These are phyloP conservation scores for Linnemannia schmuckeri DNA, from an alignment of 192 early-diverging fungal species.

Conservation along the genomic window DNA sequence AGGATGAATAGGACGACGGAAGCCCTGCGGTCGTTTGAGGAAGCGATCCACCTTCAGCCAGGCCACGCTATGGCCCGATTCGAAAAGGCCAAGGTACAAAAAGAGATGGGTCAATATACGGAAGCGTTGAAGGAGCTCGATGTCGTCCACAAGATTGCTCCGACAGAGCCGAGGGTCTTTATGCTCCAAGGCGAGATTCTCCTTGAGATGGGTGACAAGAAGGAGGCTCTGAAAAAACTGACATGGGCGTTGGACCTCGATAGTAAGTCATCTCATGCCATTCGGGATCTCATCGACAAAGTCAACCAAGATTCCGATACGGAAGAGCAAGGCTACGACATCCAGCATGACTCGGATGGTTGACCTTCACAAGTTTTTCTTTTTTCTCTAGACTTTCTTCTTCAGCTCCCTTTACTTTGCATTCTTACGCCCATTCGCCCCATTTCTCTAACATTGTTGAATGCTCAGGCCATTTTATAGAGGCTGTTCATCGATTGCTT, in stretches of 20 bases:
- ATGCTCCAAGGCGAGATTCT: constrained; percentile 73
- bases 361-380: not conserved
- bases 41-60: constrained; percentile 67
- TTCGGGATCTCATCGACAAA: constrained; percentile 64
- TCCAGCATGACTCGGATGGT: constrained; percentile 24
- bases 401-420: not conserved
- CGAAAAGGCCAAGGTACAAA: constrained; percentile 76
- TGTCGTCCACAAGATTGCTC: constrained; percentile 62
- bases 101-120: constrained; percentile 65
- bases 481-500: not conserved
- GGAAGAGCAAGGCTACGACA: constrained; percentile 21
- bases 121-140: constrained; percentile 77
- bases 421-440: not conserved
- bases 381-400: constrained; percentile 6
- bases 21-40: constrained; percentile 74
- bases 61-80: constrained; percentile 71
- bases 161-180: constrained; percentile 71
- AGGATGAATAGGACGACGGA: constrained; percentile 61
- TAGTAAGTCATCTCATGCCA: constrained; percentile 56
- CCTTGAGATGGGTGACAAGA: constrained; percentile 62
- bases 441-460: not conserved
- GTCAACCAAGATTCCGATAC: constrained; percentile 30
- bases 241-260: constrained; percentile 76
- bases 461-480: not conserved
- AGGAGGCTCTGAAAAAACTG: constrained; percentile 68